phyloP scores from a whole-genome alignment of 129 eudicot species.

The Tanacetum coccineum region DNA sequence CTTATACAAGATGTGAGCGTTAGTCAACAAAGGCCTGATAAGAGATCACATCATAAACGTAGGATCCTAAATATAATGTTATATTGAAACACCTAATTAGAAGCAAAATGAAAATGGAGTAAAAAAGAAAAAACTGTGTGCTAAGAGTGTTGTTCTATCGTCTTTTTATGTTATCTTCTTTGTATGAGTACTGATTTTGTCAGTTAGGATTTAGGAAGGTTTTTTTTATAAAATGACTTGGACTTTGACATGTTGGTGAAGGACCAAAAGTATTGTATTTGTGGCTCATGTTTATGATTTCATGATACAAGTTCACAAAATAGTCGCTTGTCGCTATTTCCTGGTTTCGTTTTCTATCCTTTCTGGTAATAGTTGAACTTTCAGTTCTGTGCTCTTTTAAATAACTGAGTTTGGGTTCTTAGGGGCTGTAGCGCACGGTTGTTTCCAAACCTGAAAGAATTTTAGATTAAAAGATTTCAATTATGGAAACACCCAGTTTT shows the following conservation, averaged over 20 bases:
- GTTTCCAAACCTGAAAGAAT: too few relatives aligned
- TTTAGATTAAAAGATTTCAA: too few relatives aligned
- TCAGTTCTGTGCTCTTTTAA: too few relatives aligned
- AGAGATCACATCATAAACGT: conserved; percentile 23
- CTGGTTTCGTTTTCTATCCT: not conserved
- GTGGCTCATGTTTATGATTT: conserved; percentile 22
- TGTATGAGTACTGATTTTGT: conserved; percentile 33
- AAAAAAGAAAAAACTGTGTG: conserved; percentile 21
- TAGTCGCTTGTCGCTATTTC: not conserved
- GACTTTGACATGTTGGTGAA: conserved; percentile 26
- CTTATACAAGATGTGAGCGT: conserved; percentile 16
- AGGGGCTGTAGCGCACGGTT: too few relatives aligned
- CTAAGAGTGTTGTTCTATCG: conserved; percentile 25
- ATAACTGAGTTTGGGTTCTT: too few relatives aligned
- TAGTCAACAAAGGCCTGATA: conserved; percentile 26
- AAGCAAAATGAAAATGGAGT: conserved; percentile 3
- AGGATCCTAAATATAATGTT: conserved; percentile 29
- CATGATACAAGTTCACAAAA: conserved; percentile 11
- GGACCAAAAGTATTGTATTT: conserved; percentile 25
- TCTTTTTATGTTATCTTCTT: conserved; percentile 12
- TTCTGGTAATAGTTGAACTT: not conserved
- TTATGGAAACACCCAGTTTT: too few relatives aligned
- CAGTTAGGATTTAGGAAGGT: conserved; percentile 18
- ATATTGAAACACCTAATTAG: conserved; percentile 33
- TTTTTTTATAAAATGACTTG: conserved; percentile 7